Base-by-base conservation (phyloP, 495 filamentous ascomycete genomes). In the Aspergillus funiculosus region DNA sequence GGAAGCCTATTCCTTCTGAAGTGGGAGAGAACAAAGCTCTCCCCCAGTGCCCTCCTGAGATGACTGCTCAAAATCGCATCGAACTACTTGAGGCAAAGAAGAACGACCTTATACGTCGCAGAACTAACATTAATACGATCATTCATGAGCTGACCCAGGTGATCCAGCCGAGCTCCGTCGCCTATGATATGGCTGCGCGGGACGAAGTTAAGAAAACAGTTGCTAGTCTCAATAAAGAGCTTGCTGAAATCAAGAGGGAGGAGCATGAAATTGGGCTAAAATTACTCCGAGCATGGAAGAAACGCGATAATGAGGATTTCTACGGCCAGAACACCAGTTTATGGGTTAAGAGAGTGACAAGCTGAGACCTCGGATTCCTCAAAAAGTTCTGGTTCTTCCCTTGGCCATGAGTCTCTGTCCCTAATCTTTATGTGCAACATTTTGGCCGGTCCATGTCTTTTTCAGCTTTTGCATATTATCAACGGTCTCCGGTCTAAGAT, bases 211-310 rank as follows among this genome's bases (percentile, higher is more conserved):
- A 88, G 64, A 75, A 68, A 49, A 86, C 81, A 49, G 76, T 94
- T 2, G 78, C 82, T 52, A 71, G 67, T 25, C 68, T 94, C n/a
- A 73, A 80, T 30, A 69, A 68, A 46, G 87, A 94, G 62, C 73
- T 94, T 27, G 83, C 82, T 6, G 87, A 94, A 40, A 79, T 95
- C 18, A 76, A 79, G 66, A 73, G 79, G 46, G 81, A 92, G 63
- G 81, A 89, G 57, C 88, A 95, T 58, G 90, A 95, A 49, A 69
- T 91, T 28, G 90, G 90, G 7, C 58, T 97, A 55, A 87, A 81
- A 67, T 62, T 95, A 30, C 80, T 91, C 57, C 66, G 89, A 37
- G 86, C 87, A 5, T 90, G 82, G 67, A 90, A 87, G 62, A 75
- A 84, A 46, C 69, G 79, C 44, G 86, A 91, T 58, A 76, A 87